Evolutionary conservation across 177 flowering plant genomes (phyloP), one percentile per base, ranked within the genome.

Genomic region (Telopea speciosissima): DNA sequence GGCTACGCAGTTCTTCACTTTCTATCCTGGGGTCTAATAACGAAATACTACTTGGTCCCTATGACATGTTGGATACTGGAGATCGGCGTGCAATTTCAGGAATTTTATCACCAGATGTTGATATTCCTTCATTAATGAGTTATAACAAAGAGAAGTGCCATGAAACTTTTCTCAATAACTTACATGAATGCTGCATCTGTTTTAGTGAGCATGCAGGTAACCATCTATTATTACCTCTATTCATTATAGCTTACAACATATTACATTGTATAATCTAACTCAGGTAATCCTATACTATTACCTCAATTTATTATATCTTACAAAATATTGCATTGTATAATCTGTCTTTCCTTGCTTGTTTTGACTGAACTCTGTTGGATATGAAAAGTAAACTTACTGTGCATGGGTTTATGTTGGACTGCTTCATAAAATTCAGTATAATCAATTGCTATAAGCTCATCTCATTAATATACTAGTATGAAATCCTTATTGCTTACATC

Each of bases 111-210:
- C 87, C 84, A 16, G 84, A 88, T 70, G 77, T 80, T 77, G 95
- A 88, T 81, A 78, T 92, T 77, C 88, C 88, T 68, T 75, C 68
- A 40, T 16, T 94, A 33, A 87, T 83, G 76, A 85, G 81, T 76
- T 90, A 89, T 76, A 86, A 88, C 77, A 86, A 84, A 64, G 87
- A 84, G 67, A 85, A 80, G 76, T 75, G 77, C 74, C 87, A 76
- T 75, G 90, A 83, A 74, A 81, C 66, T 71, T 94, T 94, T 70
- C 67, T 66, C 54, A 81, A 76, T 72, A 82, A 70, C 73, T 73
- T 87, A 33, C 97, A 94, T 70, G 85, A 85, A 72, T 90, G 98
- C 72, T 77, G 81, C 85, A 90, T 94, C 77, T 94, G 98, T 79
- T 85, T 85, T 63, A 81, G 83, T 67, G 91, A 92, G 74, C 85